These are phyloP conservation scores for Pulveroboletus frians DNA, from an alignment of 768 basidiomycete genomes.

Conservation along the genomic window DNA sequence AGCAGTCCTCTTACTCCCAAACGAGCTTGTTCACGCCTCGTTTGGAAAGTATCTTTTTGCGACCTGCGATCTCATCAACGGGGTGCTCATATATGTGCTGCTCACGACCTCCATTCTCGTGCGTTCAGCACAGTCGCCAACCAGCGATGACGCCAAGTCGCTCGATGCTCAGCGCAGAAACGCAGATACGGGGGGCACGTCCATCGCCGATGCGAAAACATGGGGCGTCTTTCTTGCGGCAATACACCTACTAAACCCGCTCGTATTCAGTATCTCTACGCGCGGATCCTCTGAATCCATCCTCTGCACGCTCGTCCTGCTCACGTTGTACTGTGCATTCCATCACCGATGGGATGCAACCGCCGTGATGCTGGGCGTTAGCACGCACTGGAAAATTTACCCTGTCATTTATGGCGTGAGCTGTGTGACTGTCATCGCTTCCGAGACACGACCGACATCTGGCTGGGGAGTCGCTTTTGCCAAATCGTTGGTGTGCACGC, in stretches of 20 bases:
- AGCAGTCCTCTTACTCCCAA: constrained; percentile 77
- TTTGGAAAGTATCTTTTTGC: constrained; percentile 93
- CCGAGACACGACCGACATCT: constrained; percentile 14
- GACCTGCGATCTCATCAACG: constrained; percentile 75
- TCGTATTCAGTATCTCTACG: constrained; percentile 94
- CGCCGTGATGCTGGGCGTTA: constrained; percentile 71
- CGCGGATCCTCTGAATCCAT: constrained; percentile 93
- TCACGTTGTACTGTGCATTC: constrained; percentile 57
- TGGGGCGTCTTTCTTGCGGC: constrained; percentile 56
- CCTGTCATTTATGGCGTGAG: constrained; percentile 87
- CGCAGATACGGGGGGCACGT: not conserved
- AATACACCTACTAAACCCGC: constrained; percentile 85
- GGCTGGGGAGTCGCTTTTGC: constrained; percentile 27
- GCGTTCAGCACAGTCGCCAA: not conserved
- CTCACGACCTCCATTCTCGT: constrained; percentile 50
- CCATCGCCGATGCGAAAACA: not conserved
- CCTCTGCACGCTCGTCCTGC: constrained; percentile 72
- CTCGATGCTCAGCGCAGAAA: not conserved
- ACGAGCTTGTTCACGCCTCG: constrained; percentile 71
- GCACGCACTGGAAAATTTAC: constrained; percentile 97
- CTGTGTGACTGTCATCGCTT: constrained; percentile 42
- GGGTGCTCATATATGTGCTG: constrained; percentile 61
- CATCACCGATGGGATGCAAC: constrained; percentile 56
- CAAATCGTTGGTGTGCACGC: constrained; percentile 41
- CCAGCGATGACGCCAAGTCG: constrained; percentile 4